Evolutionary conservation across 2,329 filamentous ascomycete genomes (phyloP).

Genomic region (Penicillium capsulatum): DNA sequence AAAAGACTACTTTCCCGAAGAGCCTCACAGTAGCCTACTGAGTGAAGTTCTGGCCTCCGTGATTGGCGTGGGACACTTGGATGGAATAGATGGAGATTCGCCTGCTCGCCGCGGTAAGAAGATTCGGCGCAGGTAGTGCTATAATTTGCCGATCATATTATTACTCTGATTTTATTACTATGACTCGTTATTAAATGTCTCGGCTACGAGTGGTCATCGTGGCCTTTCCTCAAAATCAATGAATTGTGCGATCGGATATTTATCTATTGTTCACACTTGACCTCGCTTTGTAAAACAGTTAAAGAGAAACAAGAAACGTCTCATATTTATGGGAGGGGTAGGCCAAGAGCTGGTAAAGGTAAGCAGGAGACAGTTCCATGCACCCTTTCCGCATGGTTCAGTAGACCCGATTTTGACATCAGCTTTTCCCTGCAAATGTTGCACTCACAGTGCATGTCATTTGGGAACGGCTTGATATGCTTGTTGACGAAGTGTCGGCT

Average conservation of each 20-base stretch:
- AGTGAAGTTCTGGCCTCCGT: no score
- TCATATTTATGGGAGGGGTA: slow-evolving; percentile 5
- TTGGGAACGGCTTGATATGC: slow-evolving; percentile 17
- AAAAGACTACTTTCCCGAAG: no score
- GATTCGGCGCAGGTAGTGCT: slow-evolving; percentile 4
- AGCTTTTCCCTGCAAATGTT: slow-evolving; percentile 16
- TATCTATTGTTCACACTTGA: not conserved
- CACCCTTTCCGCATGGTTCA: slow-evolving; percentile 19
- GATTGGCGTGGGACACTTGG: no score
- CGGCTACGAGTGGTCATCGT: slow-evolving; percentile 2
- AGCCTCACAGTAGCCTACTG: no score
- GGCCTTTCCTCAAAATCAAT: slow-evolving; percentile 7
- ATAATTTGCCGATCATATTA: slow-evolving; percentile 5
- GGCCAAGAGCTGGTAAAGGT: slow-evolving; percentile 11
- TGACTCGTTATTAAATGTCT: slow-evolving; percentile 12
- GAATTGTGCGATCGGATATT: no score
- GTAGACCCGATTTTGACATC: slow-evolving; percentile 10
- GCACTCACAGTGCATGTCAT: slow-evolving; percentile 18
- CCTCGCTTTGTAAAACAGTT: not conserved
- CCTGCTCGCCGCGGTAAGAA: not conserved
- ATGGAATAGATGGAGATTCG: no score
- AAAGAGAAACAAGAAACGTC: slow-evolving; percentile 1
- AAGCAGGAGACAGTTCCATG: slow-evolving; percentile 16
- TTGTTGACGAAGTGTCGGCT: slow-evolving; percentile 19
- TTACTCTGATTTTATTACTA: slow-evolving; percentile 32